Percentiles rank a stretch among this genome's conserved stretches.
Conservation (phyloP, 805 yeast genomes). For the Spencermartinsiella europaea region DNA sequence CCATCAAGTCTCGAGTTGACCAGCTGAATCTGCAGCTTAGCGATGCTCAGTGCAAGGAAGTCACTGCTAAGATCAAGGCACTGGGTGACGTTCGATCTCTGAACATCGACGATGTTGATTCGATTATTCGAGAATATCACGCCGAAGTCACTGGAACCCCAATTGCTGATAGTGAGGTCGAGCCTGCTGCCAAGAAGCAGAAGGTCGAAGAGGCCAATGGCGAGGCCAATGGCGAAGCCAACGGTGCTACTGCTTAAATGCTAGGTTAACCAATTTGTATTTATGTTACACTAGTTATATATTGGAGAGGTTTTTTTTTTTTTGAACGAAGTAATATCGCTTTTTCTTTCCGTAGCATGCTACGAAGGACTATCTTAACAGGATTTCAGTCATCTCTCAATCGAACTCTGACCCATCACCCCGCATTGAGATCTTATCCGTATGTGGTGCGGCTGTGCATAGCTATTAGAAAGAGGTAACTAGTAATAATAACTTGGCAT, state of each 20-base stretch:
- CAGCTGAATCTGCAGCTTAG: slow-evolving; percentile 85
- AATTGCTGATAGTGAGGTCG: slow-evolving; percentile 11
- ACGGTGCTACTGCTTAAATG: not conserved
- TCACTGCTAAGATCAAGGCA: slow-evolving; percentile 86
- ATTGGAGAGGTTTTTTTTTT: not conserved
- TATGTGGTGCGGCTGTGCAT: too few relatives aligned
- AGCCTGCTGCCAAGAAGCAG: slow-evolving; percentile 29
- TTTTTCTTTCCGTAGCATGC: too few relatives aligned
- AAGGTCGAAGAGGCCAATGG: slow-evolving; percentile 21
- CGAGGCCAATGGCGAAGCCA: slow-evolving; percentile 2
- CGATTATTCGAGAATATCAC: slow-evolving; percentile 91
- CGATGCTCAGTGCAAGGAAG: slow-evolving; percentile 93
- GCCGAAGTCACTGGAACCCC: slow-evolving; percentile 43
- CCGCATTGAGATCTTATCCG: too few relatives aligned
- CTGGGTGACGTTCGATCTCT: slow-evolving; percentile 93
- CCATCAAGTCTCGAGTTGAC: slow-evolving; percentile 96
- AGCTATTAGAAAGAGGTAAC: too few relatives aligned
- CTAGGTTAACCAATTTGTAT: not conserved
- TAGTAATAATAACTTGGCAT: too few relatives aligned
- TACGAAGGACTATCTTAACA: too few relatives aligned
- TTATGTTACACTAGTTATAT: not conserved
- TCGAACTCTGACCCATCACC: too few relatives aligned
- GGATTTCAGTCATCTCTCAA: too few relatives aligned
- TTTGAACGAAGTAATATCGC: not conserved
- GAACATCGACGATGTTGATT: slow-evolving; percentile 95